Evolutionary conservation across 129 eudicot genomes (phyloP).

Genomic region (Pseudognaphalium luteoalbum): DNA sequence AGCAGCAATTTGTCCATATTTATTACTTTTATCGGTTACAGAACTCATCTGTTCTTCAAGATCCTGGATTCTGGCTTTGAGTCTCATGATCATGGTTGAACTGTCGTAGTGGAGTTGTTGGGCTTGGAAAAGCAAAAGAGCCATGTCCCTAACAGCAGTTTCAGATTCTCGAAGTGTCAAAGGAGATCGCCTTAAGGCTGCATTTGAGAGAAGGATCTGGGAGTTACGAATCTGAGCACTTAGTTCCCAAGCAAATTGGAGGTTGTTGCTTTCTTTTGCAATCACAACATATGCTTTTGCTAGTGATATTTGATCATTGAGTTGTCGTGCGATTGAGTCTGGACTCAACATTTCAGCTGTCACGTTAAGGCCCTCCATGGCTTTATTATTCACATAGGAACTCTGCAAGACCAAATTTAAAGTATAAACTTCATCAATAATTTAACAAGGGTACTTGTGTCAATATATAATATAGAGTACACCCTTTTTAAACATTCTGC

Average conservation of each 20-base stretch:
- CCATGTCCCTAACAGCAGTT: constrained; percentile 43
- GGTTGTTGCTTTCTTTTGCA: constrained; percentile 63
- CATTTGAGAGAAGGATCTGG: constrained; percentile 59
- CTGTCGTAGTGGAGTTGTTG: constrained; percentile 53
- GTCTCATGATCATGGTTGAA: constrained; percentile 55
- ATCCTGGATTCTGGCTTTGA: constrained; percentile 43
- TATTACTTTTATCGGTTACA: constrained; percentile 43
- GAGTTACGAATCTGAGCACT: constrained; percentile 60
- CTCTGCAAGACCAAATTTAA: constrained; percentile 27
- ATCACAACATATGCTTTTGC: constrained; percentile 60
- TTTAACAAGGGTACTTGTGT: not conserved
- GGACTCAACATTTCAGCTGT: constrained; percentile 56
- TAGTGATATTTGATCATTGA: constrained; percentile 59
- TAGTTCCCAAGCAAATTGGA: constrained; percentile 61
- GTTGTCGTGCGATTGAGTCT: constrained; percentile 53
- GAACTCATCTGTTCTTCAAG: constrained; percentile 49
- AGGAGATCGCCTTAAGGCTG: constrained; percentile 51
- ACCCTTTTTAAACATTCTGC: not conserved
- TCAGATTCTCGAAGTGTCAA: constrained; percentile 47
- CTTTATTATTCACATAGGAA: constrained; percentile 32
- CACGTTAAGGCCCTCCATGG: constrained; percentile 43
- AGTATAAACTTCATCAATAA: not conserved
- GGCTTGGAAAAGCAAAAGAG: constrained; percentile 49
- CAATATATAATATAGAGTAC: not conserved
- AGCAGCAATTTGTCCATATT: constrained; percentile 56